Conservation (phyloP, 139 green algal genomes). For the Tetraselmis chui region DNA sequence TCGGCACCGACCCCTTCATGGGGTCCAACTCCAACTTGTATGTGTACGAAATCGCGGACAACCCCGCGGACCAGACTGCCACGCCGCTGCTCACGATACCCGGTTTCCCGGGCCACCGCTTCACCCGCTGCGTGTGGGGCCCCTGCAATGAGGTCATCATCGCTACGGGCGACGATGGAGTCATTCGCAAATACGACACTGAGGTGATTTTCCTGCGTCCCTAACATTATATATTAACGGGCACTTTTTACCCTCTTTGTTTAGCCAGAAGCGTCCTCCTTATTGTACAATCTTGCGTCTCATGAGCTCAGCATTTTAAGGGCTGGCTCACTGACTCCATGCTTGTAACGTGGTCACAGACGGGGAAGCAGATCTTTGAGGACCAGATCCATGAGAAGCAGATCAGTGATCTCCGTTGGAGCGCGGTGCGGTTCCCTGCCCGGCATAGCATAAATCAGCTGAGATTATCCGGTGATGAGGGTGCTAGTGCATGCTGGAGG, state of each 20-base stretch:
- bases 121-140: conserved; percentile 40
- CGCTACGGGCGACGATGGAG: conserved; percentile 79
- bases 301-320: no score
- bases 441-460: no score
- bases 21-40: conserved; percentile 7
- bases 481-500: no score
- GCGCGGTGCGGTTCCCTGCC: not conserved
- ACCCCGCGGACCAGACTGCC: conserved; percentile 51
- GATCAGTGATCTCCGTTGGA: conserved; percentile 74
- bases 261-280: no score
- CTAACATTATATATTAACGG: no score
- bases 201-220: no score
- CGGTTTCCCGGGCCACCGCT: conserved; percentile 4
- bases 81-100: conserved; percentile 25
- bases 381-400: conserved; percentile 71
- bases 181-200: conserved; percentile 40
- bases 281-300: no score
- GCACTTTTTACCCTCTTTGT: no score
- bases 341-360: conserved; percentile 24
- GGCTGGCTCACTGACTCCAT: no score
- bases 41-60: conserved; percentile 40
- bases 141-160: conserved; percentile 33
- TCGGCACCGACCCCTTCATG: conserved; percentile 90
- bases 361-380: conserved; percentile 40
- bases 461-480: no score